Evolutionary conservation across 2,329 filamentous ascomycete genomes (phyloP).

Genomic region (Didymella pomorum): DNA sequence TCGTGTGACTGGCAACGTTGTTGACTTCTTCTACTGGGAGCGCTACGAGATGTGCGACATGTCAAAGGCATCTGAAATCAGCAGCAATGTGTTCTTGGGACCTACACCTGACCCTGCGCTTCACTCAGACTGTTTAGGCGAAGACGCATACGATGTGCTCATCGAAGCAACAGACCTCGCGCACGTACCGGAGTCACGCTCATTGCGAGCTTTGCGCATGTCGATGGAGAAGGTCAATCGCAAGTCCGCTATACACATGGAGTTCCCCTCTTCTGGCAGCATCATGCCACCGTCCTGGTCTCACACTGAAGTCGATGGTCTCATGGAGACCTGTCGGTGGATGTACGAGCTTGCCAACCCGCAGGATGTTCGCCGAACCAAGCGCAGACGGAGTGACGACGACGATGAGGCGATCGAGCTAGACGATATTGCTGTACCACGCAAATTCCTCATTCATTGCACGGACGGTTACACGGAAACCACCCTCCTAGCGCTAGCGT

Average conservation of each 20-base stretch:
- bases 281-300: conserved; percentile 86
- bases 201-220: conserved; percentile 69
- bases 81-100: conserved; percentile 88
- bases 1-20: conserved; percentile 74
- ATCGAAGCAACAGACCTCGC: conserved; percentile 91
- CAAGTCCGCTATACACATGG: conserved; percentile 64
- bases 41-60: conserved; percentile 91
- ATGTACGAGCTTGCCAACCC: conserved; percentile 84
- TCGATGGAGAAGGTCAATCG: conserved; percentile 56
- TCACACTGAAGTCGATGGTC: conserved; percentile 80
- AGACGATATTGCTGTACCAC: conserved; percentile 55
- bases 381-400: conserved; percentile 55
- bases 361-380: conserved; percentile 48
- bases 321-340: conserved; percentile 89
- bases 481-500: conserved; percentile 85
- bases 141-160: conserved; percentile 77
- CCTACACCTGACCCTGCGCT: conserved; percentile 77
- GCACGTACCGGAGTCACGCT: conserved; percentile 73
- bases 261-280: conserved; percentile 95
- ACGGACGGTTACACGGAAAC: conserved; percentile 96
- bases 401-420: conserved; percentile 65
- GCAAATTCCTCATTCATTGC: conserved; percentile 87
- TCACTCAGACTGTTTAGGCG: conserved; percentile 50
- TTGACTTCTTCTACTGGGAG: conserved; percentile 92
- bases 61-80: conserved; percentile 88